Evolutionary conservation across 192 early-diverging fungal genomes (phyloP), one percentile per base, ranked within the genome.

Genomic region (Piromyces sp.): DNA sequence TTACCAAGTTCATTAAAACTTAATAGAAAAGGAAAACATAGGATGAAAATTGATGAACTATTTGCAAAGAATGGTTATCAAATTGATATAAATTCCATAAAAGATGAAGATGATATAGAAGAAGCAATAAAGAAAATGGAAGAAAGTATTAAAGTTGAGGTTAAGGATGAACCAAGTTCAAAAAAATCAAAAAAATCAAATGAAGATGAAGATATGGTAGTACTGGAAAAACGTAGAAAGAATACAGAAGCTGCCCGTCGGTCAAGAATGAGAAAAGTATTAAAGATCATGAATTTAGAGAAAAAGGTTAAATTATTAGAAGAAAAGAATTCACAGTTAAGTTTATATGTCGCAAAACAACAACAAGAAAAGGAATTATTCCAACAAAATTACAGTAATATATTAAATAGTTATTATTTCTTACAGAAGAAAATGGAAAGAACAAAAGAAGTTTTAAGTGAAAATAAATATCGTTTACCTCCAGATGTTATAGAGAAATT

Each of bases 181-280:
- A 68, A 68, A n/a, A 68, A 19, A 68, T 9, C 26, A 0, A 68
- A 68, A n/a, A 26, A 68, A n/a, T 68, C 51, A n/a, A 68, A 11
- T 22, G 51, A 26, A 68, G 51, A 22, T 11, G 17, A 17, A 16
- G 42, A 51, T 3, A 16, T 17, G 4, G 22, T 3, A 11, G 22
- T 68, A 68, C 9, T 68, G 26, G 68, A 90, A 30, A 92, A 92
- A 83, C 87, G 91, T 30, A 87, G 87, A 89, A 90, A 95, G 90
- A 95, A 98, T 87, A 98, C 97, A 0, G 96, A 97, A 84, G 95
- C 96, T 13, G 97, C 97, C 1, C 95, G 97, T 80, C 91, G 97
- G 58, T 96, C 95, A 30, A 92, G 97, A 30, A 88, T 93, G 83
- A 92, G 94, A 85, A 97, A 97, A 89, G 87, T 94, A 29, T 88